Percentiles rank a stretch among this genome's conserved stretches.
phyloP scores from a whole-genome alignment of 2,329 filamentous ascomycete species.

The Xylaria polymorpha region DNA sequence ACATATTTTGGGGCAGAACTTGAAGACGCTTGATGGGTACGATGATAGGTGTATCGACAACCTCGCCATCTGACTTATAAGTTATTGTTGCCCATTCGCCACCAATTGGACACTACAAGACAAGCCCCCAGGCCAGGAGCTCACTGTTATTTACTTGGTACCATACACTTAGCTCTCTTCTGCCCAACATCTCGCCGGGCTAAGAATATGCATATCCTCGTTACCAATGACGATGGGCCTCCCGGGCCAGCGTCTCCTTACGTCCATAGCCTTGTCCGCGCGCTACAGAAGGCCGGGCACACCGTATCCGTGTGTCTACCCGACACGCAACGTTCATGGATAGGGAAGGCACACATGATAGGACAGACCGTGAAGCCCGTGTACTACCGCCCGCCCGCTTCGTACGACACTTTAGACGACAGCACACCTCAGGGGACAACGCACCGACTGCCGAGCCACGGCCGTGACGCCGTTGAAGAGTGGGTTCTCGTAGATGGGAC shows the following conservation, averaged over 20 bases:
- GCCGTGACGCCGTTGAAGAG: constrained; percentile 72
- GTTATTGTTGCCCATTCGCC: not conserved
- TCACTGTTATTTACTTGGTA: not conserved
- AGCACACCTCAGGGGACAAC: constrained; percentile 70
- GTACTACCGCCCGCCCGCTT: constrained; percentile 76
- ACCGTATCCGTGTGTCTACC: constrained; percentile 92
- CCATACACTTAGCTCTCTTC: constrained; percentile 4
- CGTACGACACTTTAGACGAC: constrained; percentile 52
- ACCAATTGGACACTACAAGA: constrained; percentile 15
- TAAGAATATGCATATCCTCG: constrained; percentile 68
- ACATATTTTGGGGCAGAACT: constrained; percentile 18
- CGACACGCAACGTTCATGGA: constrained; percentile 94
- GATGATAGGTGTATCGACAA: not conserved
- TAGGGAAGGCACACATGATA: constrained; percentile 97
- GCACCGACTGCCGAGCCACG: constrained; percentile 56
- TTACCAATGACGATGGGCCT: constrained; percentile 85
- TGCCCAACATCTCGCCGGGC: constrained; percentile 7
- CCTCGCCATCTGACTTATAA: not conserved
- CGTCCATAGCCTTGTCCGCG: constrained; percentile 77
- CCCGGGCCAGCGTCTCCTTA: constrained; percentile 83
- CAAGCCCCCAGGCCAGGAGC: not conserved
- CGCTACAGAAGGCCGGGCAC: constrained; percentile 80
- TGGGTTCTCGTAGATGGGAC: constrained; percentile 87
- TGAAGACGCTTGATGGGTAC: not conserved
- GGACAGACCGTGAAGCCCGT: constrained; percentile 85